Base-by-base conservation (phyloP, 495 filamentous ascomycete species). In the Hypoxylon trugodes region DNA sequence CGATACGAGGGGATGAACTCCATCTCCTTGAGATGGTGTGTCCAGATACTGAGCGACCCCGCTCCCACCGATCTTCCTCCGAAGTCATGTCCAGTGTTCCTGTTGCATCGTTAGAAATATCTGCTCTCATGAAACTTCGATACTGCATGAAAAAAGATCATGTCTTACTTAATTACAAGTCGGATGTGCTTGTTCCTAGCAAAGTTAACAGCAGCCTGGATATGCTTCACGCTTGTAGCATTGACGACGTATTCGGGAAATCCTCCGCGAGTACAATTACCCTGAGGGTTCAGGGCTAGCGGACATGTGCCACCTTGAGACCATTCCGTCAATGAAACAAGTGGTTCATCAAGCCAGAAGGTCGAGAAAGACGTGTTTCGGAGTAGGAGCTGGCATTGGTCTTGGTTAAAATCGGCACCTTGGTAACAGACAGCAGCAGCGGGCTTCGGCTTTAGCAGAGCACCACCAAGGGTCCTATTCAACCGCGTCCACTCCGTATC, bases 1-100 rank as follows among this genome's bases (percentile, higher is more conserved):
- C 69, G 75, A 22, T 86, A 73, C 4, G 47, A 38, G 24, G 78
- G 76, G 4, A 80, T 33, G 19, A 80, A 69, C 21, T 82, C 65
- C 21, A 76, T 74, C 8, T 66, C 69, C 64, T 84, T 82, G 36
- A 84, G 66, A 28, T 77, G 57, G 71, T 82, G 86, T 1, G 86
- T 88, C 84, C 86, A 89, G 33, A 89, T 69, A 38, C 78, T 77
- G 3, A 89, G 69, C 6, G 82, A 76, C 13, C 85, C 84, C 2
- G 79, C 78, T 25, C 85, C 81, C 0, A 66, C 59, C 1, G 69
- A 81, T 61, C 85, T 83, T 26, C 84, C 86, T 12, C 71, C 73
- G 62, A 83, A 87, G 67, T 89, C 87, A 68, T 90, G 86, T 12
- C 88, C 87, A 1, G 87, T 89, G 61, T 86, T 90, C 74, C 86